Evolutionary conservation across 2,329 filamentous ascomycete genomes (phyloP), one percentile per base, ranked within the genome.

Genomic region (Cercospora zeina): DNA sequence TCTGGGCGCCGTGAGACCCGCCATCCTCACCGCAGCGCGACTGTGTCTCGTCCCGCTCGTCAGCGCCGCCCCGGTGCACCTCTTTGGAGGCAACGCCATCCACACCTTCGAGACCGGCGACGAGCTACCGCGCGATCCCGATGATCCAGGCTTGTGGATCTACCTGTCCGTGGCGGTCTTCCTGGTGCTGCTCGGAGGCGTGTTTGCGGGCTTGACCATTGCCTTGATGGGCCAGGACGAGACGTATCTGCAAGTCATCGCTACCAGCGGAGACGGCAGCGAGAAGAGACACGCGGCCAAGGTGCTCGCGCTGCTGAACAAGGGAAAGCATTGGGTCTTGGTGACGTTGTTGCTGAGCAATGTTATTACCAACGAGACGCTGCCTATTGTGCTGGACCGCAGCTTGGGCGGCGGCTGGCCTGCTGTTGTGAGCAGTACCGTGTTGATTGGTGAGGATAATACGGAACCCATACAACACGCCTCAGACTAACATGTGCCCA

Each of bases 251-350:
- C 95, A 97, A 78, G 95, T 99, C 67, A 89, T 99, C 67, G 87
- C 92, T 56, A 88, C 89, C 42, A 96, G 95, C 58, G 87, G 89
- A 50, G 88, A 91, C 76, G 91, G 89, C 59, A 82, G 87, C n/a
- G 93, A 97, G 78, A 88, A 88, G 72, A 91, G 87, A 73, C 91
- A 97, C 73, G 95, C 95, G 0, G 85, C 84, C 61, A 88, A 86
- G 67, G 95, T 99, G 10, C 83, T 95, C 69, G 83, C 86, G 47
- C 81, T 99, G 30, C 79, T 99, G 60, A 87, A 91, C 67, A 89
- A 85, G 70, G 95, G 95, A 71, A 99, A 99, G 76, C 95, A 99
- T 77, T 99, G 95, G 95, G 93, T 99, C 19, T 81, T 99, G 61
- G 95, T 99, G 58, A 97, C 95, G 2, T 80, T 99, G 27, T 84